Evolutionary conservation across 345 rosid genomes (phyloP), one percentile per base, ranked within the genome.

Genomic region (Nephelium lappaceum): DNA sequence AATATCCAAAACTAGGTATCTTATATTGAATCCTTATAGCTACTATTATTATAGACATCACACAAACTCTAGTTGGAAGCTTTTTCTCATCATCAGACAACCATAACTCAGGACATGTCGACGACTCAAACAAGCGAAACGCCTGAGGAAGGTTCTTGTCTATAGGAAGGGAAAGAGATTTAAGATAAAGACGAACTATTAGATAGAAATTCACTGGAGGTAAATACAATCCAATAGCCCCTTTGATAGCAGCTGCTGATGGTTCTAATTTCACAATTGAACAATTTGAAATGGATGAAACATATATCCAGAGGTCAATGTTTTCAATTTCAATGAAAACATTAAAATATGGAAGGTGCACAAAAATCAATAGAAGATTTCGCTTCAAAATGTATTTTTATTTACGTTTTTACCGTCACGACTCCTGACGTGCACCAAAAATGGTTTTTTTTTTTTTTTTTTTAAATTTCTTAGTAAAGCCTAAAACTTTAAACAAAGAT

Each of bases 81-180:
- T 87, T 92, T 69, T 14, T 39, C 78, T 88, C 90, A 66, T 84
- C 88, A 78, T 79, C 77, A 0, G 97, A 95, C 64, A 95, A 71
- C 91, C 94, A 88, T 9, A 93, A 77, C 45, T 92, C 94, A 5
- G 97, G 89, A 38, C 92, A 97, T 93, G 88, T 81, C 9, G 91
- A 85, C 98, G 95, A 90, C 75, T 83, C 89, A 25, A 83, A 76
- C 72, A 93, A 79, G 6, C 75, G 85, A 80, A 90, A 80, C 38
- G 93, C 94, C 62, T 81, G 82, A 41, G 85, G 82, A 69, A 93
- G 82, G 83, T 91, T 83, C 79, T 84, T 87, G 43, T 84, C 91
- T 14, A 72, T 80, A 0, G 91, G 91, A 84, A 92, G 87, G 78
- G 88, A 80, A 71, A 93, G 71, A 64, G 80, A 78, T 68, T 79